Evolutionary conservation across 371 early-diverging fungal species (phyloP).

Genomic region (Mycotypha africana): DNA sequence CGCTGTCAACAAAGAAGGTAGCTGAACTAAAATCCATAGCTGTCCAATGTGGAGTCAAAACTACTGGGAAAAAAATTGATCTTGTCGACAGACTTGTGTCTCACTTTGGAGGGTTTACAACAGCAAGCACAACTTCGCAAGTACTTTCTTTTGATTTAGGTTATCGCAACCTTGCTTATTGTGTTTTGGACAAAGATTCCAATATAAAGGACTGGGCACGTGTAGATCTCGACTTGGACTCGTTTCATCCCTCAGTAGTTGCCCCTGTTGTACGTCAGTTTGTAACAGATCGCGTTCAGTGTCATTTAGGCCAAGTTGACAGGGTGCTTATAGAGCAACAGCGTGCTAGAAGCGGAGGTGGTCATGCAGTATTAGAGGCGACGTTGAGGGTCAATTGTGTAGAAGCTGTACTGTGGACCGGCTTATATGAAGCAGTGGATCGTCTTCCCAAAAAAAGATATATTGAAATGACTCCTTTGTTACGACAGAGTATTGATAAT

Average conservation of each 20-base stretch:
- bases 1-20: conserved; percentile 3
- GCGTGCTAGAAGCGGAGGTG: conserved; percentile 36
- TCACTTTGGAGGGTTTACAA: background rate
- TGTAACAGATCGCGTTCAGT: conserved; percentile 7
- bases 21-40: conserved; percentile 14
- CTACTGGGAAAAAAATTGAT: conserved; percentile 14
- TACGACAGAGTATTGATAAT: conserved; percentile 17
- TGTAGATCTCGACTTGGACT: conserved; percentile 28
- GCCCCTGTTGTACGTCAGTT: conserved; percentile 24
- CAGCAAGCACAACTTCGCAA: conserved; percentile 10
- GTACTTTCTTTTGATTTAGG: conserved; percentile 74
- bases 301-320: conserved; percentile 1
- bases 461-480: conserved; percentile 11
- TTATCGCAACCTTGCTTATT: conserved; percentile 64
- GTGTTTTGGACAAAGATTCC: conserved; percentile 30
- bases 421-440: conserved; percentile 14
- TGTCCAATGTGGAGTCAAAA: conserved; percentile 8
- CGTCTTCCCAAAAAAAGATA: too few species aligned
- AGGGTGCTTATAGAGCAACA: conserved; percentile 47
- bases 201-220: conserved; percentile 38
- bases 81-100: conserved; percentile 11
- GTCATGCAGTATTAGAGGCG: conserved; percentile 32
- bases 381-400: conserved; percentile 48
- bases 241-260: conserved; percentile 28
- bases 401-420: conserved; percentile 49